A percentile compares a stretch with the other conserved stretches of the same genome.
Conservation (phyloP, 2,329 filamentous ascomycete genomes). For the Whalleya microplaca region DNA sequence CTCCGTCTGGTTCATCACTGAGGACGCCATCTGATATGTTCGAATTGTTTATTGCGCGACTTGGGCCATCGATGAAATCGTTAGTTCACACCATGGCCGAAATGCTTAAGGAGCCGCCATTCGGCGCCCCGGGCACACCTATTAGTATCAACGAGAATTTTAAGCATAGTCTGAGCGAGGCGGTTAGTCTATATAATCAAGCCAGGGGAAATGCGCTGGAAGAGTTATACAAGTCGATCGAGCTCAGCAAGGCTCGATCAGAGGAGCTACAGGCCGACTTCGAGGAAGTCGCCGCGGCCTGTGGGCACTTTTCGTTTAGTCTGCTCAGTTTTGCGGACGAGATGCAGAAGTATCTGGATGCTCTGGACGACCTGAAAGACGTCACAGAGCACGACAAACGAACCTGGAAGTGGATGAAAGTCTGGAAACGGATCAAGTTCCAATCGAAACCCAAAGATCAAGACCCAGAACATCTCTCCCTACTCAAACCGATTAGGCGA, state of each 20-base stretch:
- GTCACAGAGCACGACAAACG: constrained; percentile 63
- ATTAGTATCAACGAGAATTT: constrained; percentile 82
- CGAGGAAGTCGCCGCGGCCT: constrained; percentile 96
- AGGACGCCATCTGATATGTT: constrained; percentile 82
- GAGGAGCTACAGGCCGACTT: constrained; percentile 87
- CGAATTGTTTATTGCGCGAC: constrained; percentile 81
- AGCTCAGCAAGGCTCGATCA: constrained; percentile 68
- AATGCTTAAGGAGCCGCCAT: constrained; percentile 85
- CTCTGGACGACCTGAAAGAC: constrained; percentile 83
- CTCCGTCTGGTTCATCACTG: constrained; percentile 40
- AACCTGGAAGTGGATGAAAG: constrained; percentile 83
- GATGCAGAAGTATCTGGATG: constrained; percentile 78
- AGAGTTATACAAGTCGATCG: constrained; percentile 79
- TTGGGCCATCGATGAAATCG: constrained; percentile 95
- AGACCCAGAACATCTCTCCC: constrained; percentile 48
- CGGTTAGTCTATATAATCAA: constrained; percentile 76
- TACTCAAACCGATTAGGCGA: constrained; percentile 47
- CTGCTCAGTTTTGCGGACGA: constrained; percentile 90
- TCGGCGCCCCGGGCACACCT: constrained; percentile 68
- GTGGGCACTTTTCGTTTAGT: constrained; percentile 93
- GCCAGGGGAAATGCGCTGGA: constrained; percentile 77
- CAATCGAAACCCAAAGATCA: constrained; percentile 36
- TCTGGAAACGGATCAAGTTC: constrained; percentile 62
- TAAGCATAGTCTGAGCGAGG: constrained; percentile 77
- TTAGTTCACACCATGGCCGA: constrained; percentile 89